Evolutionary conservation across 2,329 filamentous ascomycete genomes (phyloP).

Genomic region (Chaetomium strumarium): DNA sequence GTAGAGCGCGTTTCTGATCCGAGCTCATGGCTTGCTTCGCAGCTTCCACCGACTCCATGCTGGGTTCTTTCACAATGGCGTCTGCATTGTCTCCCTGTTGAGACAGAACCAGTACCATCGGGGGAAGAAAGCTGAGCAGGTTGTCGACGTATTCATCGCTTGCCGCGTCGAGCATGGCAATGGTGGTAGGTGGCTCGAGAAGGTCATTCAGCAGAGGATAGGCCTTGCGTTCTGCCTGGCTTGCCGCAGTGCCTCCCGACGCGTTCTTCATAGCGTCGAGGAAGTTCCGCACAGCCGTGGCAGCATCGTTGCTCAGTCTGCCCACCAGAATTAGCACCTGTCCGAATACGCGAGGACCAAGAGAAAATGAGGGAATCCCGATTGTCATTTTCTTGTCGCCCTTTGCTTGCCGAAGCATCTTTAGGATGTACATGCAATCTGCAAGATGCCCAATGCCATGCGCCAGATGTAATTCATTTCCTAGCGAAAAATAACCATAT

Average conservation of each 20-base stretch:
- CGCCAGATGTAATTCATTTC: constrained; percentile 14
- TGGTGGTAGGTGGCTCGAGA: constrained; percentile 68
- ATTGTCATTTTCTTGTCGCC: constrained; percentile 20
- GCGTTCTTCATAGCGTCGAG: constrained; percentile 70
- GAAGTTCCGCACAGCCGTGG: constrained; percentile 79
- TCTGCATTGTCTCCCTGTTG: constrained; percentile 58
- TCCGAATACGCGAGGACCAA: not conserved
- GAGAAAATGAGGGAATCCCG: constrained; percentile 8
- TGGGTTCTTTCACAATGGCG: constrained; percentile 57
- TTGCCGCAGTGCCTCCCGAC: constrained; percentile 34
- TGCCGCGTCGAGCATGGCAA: constrained; percentile 65
- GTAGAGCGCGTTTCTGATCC: constrained; percentile 70
- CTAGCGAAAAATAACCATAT: not conserved
- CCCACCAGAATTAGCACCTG: constrained; percentile 16
- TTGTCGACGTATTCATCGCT: constrained; percentile 64
- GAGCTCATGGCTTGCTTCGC: constrained; percentile 68
- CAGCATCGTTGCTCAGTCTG: constrained; percentile 51
- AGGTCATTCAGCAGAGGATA: constrained; percentile 86
- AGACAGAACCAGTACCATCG: constrained; percentile 69
- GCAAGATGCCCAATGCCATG: constrained; percentile 17
- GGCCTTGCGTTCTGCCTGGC: constrained; percentile 48
- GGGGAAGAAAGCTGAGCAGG: constrained; percentile 72
- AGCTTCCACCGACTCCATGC: constrained; percentile 60
- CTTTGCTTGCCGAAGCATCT: constrained; percentile 12
- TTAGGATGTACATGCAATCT: constrained; percentile 24